These are phyloP conservation scores for Calonectria naviculata DNA, from an alignment of 2,329 filamentous ascomycete species.

Conservation along the genomic window DNA sequence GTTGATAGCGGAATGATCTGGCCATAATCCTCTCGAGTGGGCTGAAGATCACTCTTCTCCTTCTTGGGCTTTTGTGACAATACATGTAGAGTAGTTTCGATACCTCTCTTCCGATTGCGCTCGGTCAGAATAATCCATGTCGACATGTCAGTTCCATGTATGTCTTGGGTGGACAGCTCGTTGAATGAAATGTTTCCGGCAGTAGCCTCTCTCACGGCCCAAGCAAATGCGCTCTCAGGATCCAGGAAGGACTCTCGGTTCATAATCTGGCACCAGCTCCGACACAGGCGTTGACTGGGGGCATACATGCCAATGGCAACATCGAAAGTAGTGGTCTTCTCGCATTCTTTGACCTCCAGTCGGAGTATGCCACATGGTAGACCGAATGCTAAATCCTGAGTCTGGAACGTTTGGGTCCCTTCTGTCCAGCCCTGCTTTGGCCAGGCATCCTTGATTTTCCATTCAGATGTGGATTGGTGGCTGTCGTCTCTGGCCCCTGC, in stretches of 20 bases:
- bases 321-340: background rate
- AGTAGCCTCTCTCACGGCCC: background rate
- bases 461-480: background rate
- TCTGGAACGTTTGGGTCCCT: background rate
- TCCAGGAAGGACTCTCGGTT: background rate
- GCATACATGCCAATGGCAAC: slow-evolving; percentile 7
- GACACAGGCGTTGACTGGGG: background rate
- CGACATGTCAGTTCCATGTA: background rate
- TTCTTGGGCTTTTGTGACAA: background rate
- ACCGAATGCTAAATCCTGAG: background rate
- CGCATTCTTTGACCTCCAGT: background rate
- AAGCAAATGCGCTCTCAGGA: background rate
- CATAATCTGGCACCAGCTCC: slow-evolving; percentile 8
- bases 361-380: slow-evolving; percentile 2
- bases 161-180: slow-evolving; percentile 3
- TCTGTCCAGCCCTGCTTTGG: slow-evolving; percentile 2
- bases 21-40: background rate
- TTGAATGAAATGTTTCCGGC: background rate
- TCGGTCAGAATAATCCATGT: slow-evolving; percentile 1
- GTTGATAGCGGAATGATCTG: background rate
- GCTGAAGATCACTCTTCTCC: background rate
- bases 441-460: slow-evolving; percentile 12
- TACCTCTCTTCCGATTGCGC: background rate
- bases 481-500: background rate
- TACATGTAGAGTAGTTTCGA: slow-evolving; percentile 5